These are phyloP conservation scores for Apodospora peruviana DNA, from an alignment of 495 filamentous ascomycete species.

Conservation along the genomic window DNA sequence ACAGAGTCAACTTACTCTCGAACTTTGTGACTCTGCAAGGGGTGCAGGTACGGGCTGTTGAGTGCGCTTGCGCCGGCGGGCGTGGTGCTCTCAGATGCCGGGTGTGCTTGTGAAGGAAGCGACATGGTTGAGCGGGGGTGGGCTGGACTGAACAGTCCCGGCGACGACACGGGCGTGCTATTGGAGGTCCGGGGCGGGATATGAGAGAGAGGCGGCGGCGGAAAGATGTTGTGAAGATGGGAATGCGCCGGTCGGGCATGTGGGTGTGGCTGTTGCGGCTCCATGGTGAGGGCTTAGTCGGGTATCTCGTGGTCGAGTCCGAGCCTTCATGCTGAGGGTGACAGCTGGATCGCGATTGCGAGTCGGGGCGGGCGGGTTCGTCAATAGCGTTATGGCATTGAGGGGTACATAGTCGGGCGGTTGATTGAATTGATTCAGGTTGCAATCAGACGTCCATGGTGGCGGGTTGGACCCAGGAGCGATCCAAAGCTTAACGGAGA, in stretches of 20 bases:
- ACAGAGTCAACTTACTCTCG: constrained; percentile 42
- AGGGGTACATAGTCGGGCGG: neutral
- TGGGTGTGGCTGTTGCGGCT: constrained; percentile 24
- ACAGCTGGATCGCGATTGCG: constrained; percentile 10
- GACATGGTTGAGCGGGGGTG: constrained; percentile 34
- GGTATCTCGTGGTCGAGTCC: constrained; percentile 15
- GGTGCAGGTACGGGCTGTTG: constrained; percentile 58
- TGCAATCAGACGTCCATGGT: constrained; percentile 22
- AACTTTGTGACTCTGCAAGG: constrained; percentile 56
- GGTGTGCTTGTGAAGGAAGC: constrained; percentile 28
- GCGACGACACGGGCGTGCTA: constrained; percentile 64
- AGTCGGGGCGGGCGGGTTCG: constrained; percentile 4
- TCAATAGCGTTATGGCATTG: neutral
- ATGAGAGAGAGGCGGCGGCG: constrained; percentile 22
- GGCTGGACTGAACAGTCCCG: constrained; percentile 58
- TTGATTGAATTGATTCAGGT: constrained; percentile 6
- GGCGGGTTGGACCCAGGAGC: neutral
- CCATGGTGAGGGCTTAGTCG: constrained; percentile 24
- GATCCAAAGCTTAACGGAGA: neutral
- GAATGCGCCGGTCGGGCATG: constrained; percentile 30
- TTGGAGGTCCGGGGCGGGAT: constrained; percentile 44
- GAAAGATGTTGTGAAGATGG: constrained; percentile 33
- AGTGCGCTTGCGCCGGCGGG: constrained; percentile 25
- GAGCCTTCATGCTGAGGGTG: constrained; percentile 26
- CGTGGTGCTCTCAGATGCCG: constrained; percentile 46